Base-by-base conservation (phyloP, 495 filamentous ascomycete species). In the Pyronema omphalodes region DNA sequence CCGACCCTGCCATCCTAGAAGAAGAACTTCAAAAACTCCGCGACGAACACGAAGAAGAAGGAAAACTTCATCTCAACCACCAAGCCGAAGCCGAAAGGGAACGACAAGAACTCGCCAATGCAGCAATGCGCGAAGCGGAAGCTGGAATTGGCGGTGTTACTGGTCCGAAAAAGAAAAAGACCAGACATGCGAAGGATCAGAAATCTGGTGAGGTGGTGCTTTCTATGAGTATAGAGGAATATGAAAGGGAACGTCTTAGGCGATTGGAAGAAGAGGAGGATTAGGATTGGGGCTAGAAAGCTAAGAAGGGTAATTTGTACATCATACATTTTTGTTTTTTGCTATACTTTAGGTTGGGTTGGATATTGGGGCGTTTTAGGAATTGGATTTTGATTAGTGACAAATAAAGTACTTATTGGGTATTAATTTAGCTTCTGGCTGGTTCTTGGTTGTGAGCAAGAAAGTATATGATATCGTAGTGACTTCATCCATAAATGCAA, bases 11-110 rank as follows among this genome's bases (percentile, higher is more conserved):
- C 58, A 75, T 77, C 60, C 77, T 93, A 51, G 74, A 86, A 45
- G 79, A 79, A n/a, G 83, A 87, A 60, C 77, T 80, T 58, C 73
- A 75, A 57, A 67, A 68, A 45, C 74, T 82, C 29, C 77, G 82
- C 55, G 76, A 78, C 36, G 77, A 83, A 59, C 78, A 83, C 53
- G 76, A 78, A 51, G 81, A 70, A 29, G 70, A 80, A 54, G 67
- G 74, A 46, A 63, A 69, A 41, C 67, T 68, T 11, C 58, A 72
- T 7, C 69, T 66, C 11, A 63, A 66, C 45, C 67, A 66, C 29
- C 58, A 58, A 9, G 54, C 59, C 18, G 68, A 65, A 50, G 61
- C 66, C 37, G 66, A 67, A 46, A 61, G 56, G 17, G 62, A 68
- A 49, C 63, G 58, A 3, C 61, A 62, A 41, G 64, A 63, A 37